Conservation (phyloP, 257 asterid genomes). For the Schizonepeta tenuifolia region DNA sequence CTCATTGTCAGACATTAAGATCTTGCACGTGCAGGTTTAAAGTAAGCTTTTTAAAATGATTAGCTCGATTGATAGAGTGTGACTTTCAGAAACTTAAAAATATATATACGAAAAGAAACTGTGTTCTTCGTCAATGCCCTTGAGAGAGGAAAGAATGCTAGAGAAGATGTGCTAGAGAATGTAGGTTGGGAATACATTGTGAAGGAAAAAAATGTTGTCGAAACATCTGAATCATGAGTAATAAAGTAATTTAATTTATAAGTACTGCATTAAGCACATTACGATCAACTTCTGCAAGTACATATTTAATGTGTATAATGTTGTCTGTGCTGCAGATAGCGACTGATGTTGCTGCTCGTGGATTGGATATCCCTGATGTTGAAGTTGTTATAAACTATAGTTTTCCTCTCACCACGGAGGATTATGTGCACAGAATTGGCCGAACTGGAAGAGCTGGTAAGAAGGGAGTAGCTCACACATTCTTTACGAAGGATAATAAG, state of each 20-base stretch:
- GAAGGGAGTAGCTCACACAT: constrained; percentile 99
- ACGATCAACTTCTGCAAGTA: neutral
- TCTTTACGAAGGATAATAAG: constrained; percentile 95
- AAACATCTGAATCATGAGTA: neutral
- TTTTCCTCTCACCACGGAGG: constrained; percentile 96
- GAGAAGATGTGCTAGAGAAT: neutral
- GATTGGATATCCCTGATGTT: constrained; percentile 94
- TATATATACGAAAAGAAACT: neutral
- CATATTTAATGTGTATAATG: neutral
- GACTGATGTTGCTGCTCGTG: constrained; percentile 98
- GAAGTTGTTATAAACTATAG: constrained; percentile 97
- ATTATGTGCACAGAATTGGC: constrained; percentile 96
- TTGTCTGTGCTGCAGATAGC: constrained; percentile 78
- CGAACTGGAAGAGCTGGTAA: constrained; percentile 99
- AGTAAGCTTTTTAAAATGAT: too few relatives aligned
- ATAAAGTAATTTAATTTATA: neutral
- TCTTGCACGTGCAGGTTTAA: too few relatives aligned
- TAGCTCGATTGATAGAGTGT: too few relatives aligned
- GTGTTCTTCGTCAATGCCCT: neutral
- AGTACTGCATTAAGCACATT: constrained; percentile 2
- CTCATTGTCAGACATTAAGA: too few relatives aligned
- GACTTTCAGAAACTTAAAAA: neutral
- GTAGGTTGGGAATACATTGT: neutral
- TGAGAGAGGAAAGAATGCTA: neutral
- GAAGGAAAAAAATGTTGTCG: neutral